Base-by-base conservation (phyloP, 2,329 filamentous ascomycete species). In the Colletotrichum lindemuthianum region DNA sequence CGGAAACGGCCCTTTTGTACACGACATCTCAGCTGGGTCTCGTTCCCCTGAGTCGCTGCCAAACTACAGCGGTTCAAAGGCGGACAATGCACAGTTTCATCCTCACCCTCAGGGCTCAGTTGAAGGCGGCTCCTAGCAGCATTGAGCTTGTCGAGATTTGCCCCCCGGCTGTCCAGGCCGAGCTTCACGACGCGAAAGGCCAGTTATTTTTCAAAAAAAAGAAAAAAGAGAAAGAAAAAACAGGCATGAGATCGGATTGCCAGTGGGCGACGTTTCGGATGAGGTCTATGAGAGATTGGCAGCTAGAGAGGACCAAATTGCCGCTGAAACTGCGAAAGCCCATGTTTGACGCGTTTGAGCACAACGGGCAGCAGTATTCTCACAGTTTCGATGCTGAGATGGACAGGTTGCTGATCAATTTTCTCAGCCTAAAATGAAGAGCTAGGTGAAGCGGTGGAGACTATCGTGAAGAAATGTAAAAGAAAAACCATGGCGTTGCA, bases 261-360 rank as follows among this genome's bases (percentile, higher is more conserved):
- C 76, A 1, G 69, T 79, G 37, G 72, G 13, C 1, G 71, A 77
- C 37, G 32, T 86, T 82, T 24, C 2, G 24, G 24, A 84, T 1
- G 78, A 79, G 67, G 78, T 80, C 6, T 86, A 79, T 74, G 68
- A 72, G 24, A 24, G 24, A 5, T 24, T 24, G 24, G 24, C 24
- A 24, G 24, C 24, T 24, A 24, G 4, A 24, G 24, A 24, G 24
- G 24, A 24, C 24, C 24, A 5, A 24, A 24, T 24, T 24, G 43
- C 58, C 2, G 58, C 49, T 6, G 58, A 44, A 32, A 56, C 58
- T 2, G 51, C 58, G 2, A 49, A 49, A 55, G 37, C 50, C 44
- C 2, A 60, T 60, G 58, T 50, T 60, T 49, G 37, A 60, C 1
- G 51, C 51, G 8, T 60, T 60, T 37, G 51, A 60, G 44, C 41